Evolutionary conservation across 1,284 basidiomycete species (phyloP).

Genomic region (Kalmanozyma brasiliensis): DNA sequence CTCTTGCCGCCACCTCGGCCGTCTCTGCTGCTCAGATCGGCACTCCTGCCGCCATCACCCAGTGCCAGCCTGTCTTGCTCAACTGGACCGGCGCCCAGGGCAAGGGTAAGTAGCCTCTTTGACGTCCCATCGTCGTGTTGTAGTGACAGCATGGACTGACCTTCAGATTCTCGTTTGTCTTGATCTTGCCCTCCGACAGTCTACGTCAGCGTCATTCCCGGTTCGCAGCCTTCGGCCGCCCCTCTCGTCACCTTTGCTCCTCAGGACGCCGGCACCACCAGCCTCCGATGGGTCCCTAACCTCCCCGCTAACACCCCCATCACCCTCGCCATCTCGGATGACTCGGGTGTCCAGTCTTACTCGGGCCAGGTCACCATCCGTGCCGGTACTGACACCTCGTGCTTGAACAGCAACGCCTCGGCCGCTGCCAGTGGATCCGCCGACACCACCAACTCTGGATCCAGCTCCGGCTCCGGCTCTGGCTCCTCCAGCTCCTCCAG

Average conservation of each 20-base stretch:
- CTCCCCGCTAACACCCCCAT: constrained; percentile 27
- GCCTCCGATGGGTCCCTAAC: constrained; percentile 41
- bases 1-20: constrained; percentile 22
- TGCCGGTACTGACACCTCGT: constrained; percentile 29
- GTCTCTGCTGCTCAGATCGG: constrained; percentile 36
- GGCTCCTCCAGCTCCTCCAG: constrained; percentile 13
- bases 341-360: constrained; percentile 30
- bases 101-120: constrained; percentile 25
- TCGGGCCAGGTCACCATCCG: constrained; percentile 23
- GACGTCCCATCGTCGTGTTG: neutral
- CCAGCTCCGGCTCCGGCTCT: constrained; percentile 12
- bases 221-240: constrained; percentile 30
- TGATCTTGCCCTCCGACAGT: constrained; percentile 4
- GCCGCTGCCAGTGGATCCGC: constrained; percentile 24
- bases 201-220: constrained; percentile 37
- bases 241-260: constrained; percentile 37
- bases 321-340: constrained; percentile 40
- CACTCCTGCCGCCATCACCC: constrained; percentile 49
- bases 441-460: constrained; percentile 17
- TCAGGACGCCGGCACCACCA: constrained; percentile 18
- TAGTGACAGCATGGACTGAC: constrained; percentile 6
- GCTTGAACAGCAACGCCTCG: constrained; percentile 16
- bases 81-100: constrained; percentile 44
- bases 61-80: constrained; percentile 53
- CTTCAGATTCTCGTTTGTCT: neutral